phyloP scores from a whole-genome alignment of 2,329 filamentous ascomycete genomes.

The Magnaporthiopsis incrustans region DNA sequence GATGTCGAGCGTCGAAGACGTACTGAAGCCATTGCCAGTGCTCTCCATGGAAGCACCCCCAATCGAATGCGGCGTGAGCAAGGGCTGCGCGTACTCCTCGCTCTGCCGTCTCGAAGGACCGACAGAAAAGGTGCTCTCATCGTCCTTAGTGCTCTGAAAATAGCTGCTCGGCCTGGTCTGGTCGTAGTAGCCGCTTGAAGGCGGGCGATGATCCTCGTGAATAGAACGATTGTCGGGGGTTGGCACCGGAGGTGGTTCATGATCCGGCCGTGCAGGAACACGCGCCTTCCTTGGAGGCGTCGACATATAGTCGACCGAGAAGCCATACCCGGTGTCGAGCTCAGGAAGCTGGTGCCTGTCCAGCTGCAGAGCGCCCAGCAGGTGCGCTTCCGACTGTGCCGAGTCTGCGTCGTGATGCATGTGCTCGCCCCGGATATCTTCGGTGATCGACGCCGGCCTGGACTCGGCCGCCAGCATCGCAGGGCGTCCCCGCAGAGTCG shows the following conservation, averaged over 20 bases:
- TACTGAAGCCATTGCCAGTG: slow-evolving; percentile 20
- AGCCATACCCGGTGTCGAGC: slow-evolving; percentile 42
- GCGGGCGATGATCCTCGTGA: slow-evolving; percentile 21
- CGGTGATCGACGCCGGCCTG: slow-evolving; percentile 20
- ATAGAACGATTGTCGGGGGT: slow-evolving; percentile 23
- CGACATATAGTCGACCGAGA: slow-evolving; percentile 38
- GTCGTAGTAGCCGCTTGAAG: slow-evolving; percentile 32
- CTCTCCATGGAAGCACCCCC: slow-evolving; percentile 37
- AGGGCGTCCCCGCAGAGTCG: slow-evolving; percentile 9
- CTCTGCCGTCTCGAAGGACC: slow-evolving; percentile 36
- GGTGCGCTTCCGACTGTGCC: background rate
- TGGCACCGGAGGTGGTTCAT: slow-evolving; percentile 44
- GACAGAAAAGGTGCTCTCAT: slow-evolving; percentile 31
- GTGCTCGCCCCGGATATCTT: slow-evolving; percentile 15
- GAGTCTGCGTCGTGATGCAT: slow-evolving; percentile 9
- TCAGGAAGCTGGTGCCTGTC: slow-evolving; percentile 37
- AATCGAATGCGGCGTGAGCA: slow-evolving; percentile 36
- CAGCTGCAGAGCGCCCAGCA: background rate
- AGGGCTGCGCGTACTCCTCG: slow-evolving; percentile 34
- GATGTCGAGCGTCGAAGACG: slow-evolving; percentile 1
- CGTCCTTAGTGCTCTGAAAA: slow-evolving; percentile 32
- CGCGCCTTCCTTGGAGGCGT: background rate
- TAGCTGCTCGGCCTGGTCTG: slow-evolving; percentile 34
- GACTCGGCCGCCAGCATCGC: slow-evolving; percentile 16
- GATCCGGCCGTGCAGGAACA: slow-evolving; percentile 31